Percentiles rank a stretch among this genome's conserved stretches.
These are phyloP conservation scores for Kickxella alabastrina DNA, from an alignment of 192 early-diverging fungal species.

Conservation along the genomic window DNA sequence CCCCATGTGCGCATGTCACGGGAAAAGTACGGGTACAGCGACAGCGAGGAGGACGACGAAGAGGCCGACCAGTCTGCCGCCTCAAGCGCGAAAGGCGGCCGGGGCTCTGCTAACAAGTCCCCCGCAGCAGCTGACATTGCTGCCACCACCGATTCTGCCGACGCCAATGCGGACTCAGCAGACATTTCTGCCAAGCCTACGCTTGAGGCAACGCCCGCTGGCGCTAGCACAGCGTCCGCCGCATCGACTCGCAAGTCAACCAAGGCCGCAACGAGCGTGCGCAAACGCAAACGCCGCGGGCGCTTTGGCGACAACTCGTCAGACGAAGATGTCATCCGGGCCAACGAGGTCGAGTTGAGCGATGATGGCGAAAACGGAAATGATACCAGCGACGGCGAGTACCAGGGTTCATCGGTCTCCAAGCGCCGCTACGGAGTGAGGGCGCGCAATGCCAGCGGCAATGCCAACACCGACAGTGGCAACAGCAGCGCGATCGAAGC, in stretches of 20 bases:
- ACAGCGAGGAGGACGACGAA: conserved; percentile 31
- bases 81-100: conserved; percentile 14
- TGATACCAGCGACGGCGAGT: conserved; percentile 44
- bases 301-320: conserved; percentile 29
- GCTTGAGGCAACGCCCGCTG: conserved; percentile 8
- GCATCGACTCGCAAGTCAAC: conserved; percentile 7
- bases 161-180: no score
- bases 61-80: conserved; percentile 18
- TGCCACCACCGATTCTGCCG: background rate
- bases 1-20: conserved; percentile 56
- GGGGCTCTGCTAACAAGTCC: conserved; percentile 11
- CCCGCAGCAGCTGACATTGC: conserved; percentile 2
- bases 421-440: conserved; percentile 30
- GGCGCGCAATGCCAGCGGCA: conserved; percentile 28
- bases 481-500: conserved; percentile 46
- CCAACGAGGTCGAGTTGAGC: conserved; percentile 52
- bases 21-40: conserved; percentile 57
- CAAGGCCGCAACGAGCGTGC: conserved; percentile 10
- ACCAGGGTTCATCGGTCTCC: conserved; percentile 13
- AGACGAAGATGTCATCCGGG: conserved; percentile 51
- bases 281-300: conserved; percentile 49
- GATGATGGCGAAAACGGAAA: conserved; percentile 14
- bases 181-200: background rate
- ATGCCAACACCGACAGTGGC: conserved; percentile 37
- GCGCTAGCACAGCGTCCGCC: conserved; percentile 4